phyloP scores from a whole-genome alignment of 257 asterid species.

The Gynochthodes officinalis region DNA sequence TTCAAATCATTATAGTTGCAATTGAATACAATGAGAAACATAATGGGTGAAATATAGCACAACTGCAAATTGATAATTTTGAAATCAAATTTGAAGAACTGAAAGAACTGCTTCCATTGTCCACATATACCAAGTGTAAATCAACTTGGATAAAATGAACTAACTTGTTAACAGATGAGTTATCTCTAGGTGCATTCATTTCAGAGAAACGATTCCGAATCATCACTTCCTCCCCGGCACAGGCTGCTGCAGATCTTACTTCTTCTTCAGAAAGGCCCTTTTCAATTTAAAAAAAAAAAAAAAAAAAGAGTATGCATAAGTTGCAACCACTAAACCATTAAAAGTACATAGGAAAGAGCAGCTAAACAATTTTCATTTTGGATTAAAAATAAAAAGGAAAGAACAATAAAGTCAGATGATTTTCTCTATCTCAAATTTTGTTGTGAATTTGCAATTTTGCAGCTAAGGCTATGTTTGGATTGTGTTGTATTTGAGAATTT shows the following conservation, averaged over 20 bases:
- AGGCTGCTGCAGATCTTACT: conserved; percentile 93
- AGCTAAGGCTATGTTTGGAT: too few relatives aligned
- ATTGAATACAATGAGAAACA: neutral
- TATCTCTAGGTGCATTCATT: conserved; percentile 94
- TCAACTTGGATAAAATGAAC: conserved; percentile 11
- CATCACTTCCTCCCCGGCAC: conserved; percentile 98
- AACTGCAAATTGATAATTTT: neutral
- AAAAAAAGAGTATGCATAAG: conserved; percentile 21
- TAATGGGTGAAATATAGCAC: neutral
- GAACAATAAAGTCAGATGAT: neutral
- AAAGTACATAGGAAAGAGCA: conserved; percentile 4
- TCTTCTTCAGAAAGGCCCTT: conserved; percentile 99
- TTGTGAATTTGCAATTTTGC: neutral
- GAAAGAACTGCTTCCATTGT: neutral
- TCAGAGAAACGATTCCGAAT: conserved; percentile 96
- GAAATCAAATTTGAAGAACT: neutral
- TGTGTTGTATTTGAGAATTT: too few relatives aligned
- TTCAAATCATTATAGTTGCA: conserved; percentile 8
- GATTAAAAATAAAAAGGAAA: neutral
- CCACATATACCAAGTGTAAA: neutral
- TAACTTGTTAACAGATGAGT: conserved; percentile 91
- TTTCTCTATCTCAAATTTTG: neutral
- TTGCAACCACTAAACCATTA: conserved; percentile 15
- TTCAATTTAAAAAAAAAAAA: too few relatives aligned
- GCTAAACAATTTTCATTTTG: neutral